phyloP scores from a whole-genome alignment of 352 stramenopile genomes.

The Thalassiosira mediterranea region DNA sequence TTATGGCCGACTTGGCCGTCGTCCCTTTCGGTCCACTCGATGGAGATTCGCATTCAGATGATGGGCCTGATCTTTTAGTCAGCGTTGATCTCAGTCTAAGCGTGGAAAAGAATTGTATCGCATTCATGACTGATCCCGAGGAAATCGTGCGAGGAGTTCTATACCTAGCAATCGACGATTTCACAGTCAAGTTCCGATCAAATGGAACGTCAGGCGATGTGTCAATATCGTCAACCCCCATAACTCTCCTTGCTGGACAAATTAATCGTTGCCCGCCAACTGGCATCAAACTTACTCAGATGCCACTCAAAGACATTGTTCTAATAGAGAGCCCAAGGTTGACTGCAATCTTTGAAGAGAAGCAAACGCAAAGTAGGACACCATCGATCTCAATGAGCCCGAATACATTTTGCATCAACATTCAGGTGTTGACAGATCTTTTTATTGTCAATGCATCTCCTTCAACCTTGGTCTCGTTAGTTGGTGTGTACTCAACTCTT shows the following conservation, averaged over 20 bases:
- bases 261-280: not conserved
- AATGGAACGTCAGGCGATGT: not conserved
- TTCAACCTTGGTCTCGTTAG: not conserved
- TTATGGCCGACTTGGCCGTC: conserved; percentile 32
- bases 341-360: not conserved
- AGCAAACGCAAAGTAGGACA: not conserved
- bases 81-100: conserved; percentile 15
- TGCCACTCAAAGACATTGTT: not conserved
- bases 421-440: not conserved
- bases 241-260: not conserved
- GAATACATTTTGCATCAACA: not conserved
- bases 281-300: not conserved
- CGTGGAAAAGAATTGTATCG: conserved; percentile 21
- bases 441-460: not conserved
- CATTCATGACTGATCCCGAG: conserved; percentile 35
- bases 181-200: conserved; percentile 18
- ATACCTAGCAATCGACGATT: conserved; percentile 12
- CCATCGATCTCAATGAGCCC: not conserved
- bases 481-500: not conserved
- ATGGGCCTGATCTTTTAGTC: not conserved
- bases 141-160: conserved; percentile 29
- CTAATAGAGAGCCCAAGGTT: not conserved
- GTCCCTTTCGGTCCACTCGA: conserved; percentile 28
- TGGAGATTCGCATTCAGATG: not conserved
- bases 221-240: not conserved